phyloP scores from a whole-genome alignment of 192 early-diverging fungal genomes.

The Coemansia asiatica region DNA sequence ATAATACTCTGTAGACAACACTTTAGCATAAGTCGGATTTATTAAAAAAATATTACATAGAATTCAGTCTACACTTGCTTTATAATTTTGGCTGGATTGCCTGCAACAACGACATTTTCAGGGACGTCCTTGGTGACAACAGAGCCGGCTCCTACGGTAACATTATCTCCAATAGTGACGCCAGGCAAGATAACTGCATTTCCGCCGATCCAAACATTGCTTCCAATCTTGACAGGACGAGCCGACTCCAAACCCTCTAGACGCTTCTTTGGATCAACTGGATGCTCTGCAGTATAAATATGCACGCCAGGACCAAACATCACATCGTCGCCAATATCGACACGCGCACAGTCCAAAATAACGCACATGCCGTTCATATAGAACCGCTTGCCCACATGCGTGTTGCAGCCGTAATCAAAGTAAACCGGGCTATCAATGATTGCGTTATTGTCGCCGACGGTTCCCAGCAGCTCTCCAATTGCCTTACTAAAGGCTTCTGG shows the following conservation, averaged over 20 bases:
- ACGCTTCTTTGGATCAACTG: constrained; percentile 58
- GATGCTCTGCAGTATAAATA: constrained; percentile 72
- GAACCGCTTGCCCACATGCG: constrained; percentile 67
- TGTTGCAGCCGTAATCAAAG: constrained; percentile 80
- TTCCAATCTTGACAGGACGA: constrained; percentile 64
- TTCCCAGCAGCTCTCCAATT: constrained; percentile 59
- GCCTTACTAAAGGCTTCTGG: constrained; percentile 20
- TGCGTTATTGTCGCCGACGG: constrained; percentile 55
- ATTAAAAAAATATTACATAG: too few species aligned
- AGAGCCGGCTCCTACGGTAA: constrained; percentile 72
- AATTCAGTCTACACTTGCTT: constrained; percentile 53
- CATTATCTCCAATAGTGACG: constrained; percentile 82
- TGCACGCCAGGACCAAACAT: constrained; percentile 78
- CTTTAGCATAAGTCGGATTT: too few species aligned
- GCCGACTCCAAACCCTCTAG: constrained; percentile 21
- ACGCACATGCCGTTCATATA: constrained; percentile 76
- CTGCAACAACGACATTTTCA: constrained; percentile 72
- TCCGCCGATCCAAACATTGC: constrained; percentile 89
- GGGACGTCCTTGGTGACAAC: constrained; percentile 90
- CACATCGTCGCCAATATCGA: constrained; percentile 73
- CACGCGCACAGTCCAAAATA: constrained; percentile 71
- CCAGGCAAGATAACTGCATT: constrained; percentile 77
- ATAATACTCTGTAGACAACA: too few species aligned
- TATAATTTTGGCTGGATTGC: constrained; percentile 82
- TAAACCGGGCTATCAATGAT: constrained; percentile 67